Evolutionary conservation across 768 basidiomycete genomes (phyloP), one percentile per base, ranked within the genome.

Genomic region (Exsudoporus frostii): DNA sequence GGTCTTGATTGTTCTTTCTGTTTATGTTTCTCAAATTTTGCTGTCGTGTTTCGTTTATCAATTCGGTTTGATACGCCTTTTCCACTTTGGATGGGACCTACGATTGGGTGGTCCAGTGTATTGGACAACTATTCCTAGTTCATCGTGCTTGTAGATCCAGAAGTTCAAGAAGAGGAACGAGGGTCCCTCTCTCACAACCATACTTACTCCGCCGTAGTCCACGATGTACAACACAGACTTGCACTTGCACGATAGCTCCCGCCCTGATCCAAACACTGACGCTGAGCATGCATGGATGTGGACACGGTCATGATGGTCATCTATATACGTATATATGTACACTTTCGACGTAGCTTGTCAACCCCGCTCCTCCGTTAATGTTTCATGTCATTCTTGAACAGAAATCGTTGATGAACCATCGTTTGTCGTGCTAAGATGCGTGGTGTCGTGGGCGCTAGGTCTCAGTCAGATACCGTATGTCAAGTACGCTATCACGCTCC

Each of bases 311-410:
- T n/a, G n/a, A 30, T 30, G 29, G 29, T 9, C 29, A 30, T 30
- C 29, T 30, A 9, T 30, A 30, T 11, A 30, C 11, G 11, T 25
- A 25, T 25, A 25, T 6, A 25, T 6, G 6, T 6, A 25, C 25
- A 11, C 29, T 1, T 30, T 29, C 7, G 45, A 46, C 54, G 53
- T 59, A 56, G 48, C 60, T 63, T 64, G 59, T 54, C 60, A 48
- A 44, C 52, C 29, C 14, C 33, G 25, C 25, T 29, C 17, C 30
- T 17, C 29, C 15, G 22, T 29, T n/a, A 22, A 10, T 4, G 29
- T 30, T 40, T 10, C 41, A 4, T 25, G 10, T 22, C 9, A 20
- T 48, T 48, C 24, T 30, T 30, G 5, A 20, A 45, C 13, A 13
- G 7, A 41, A 11, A 10, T 14, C 14, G 15, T 29, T 24, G 45